These are phyloP conservation scores for Hermanozyma aechmeae DNA, from an alignment of 805 yeast genomes.

Conservation along the genomic window DNA sequence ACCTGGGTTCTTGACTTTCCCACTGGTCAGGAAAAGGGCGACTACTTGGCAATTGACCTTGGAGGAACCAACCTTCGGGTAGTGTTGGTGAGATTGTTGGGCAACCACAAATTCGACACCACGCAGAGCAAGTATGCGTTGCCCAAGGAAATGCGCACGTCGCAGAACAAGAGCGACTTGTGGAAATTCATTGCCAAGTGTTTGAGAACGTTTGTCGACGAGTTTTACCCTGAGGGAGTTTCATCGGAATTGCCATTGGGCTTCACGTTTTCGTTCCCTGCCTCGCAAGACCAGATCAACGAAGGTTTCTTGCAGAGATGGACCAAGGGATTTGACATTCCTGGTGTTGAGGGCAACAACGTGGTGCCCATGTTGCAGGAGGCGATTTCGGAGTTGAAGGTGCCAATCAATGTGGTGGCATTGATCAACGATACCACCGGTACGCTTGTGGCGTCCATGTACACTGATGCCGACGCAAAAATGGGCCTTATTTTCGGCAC, in stretches of 20 bases:
- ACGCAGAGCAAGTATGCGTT: conserved; percentile 79
- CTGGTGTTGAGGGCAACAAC: conserved; percentile 87
- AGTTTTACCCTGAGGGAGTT: conserved; percentile 62
- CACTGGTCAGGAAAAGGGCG: conserved; percentile 84
- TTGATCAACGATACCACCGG: conserved; percentile 96
- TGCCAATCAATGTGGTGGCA: conserved; percentile 84
- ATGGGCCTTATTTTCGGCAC: conserved; percentile 98
- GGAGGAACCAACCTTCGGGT: conserved; percentile 97
- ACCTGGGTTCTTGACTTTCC: conserved; percentile 95
- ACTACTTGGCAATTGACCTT: conserved; percentile 85
- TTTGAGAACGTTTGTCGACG: conserved; percentile 58
- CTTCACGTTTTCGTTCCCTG: conserved; percentile 92
- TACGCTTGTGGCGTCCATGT: conserved; percentile 90
- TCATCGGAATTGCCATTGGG: conserved; percentile 63
- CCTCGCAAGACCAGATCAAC: conserved; percentile 74
- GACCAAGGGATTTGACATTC: conserved; percentile 97
- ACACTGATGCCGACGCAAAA: conserved; percentile 78
- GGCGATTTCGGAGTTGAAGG: conserved; percentile 51
- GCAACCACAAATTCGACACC: conserved; percentile 77
- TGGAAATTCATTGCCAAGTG: conserved; percentile 84
- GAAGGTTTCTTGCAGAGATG: conserved; percentile 85
- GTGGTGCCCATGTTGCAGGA: conserved; percentile 86
- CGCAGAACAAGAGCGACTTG: conserved; percentile 62
- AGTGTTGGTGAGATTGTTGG: conserved; percentile 75
- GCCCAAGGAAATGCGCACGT: conserved; percentile 72